Conservation (phyloP, 2,329 filamentous ascomycete genomes). For the Aureobasidium sp. region DNA sequence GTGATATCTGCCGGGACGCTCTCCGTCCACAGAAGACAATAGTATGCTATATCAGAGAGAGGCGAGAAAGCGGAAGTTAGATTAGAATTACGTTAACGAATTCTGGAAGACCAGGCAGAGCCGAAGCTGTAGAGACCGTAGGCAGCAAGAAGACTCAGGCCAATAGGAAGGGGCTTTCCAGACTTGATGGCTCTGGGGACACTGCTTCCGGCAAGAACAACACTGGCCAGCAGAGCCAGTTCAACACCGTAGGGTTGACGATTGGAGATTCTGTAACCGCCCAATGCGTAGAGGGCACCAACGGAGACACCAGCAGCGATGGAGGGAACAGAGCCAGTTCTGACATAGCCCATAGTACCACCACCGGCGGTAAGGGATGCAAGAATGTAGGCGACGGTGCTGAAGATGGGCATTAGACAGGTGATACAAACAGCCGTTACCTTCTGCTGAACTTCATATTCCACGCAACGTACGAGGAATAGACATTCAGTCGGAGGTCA, state of each 20-base stretch:
- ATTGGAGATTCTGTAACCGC: slow-evolving; percentile 71
- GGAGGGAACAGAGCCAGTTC: slow-evolving; percentile 79
- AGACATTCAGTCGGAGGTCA: no score
- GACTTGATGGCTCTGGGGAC: slow-evolving; percentile 80
- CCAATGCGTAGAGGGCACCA: slow-evolving; percentile 69
- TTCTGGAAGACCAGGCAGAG: slow-evolving; percentile 44
- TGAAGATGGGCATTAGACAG: background rate
- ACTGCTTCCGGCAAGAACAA: slow-evolving; percentile 75
- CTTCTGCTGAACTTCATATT: no score
- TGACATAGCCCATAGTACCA: slow-evolving; percentile 77
- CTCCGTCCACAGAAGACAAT: background rate
- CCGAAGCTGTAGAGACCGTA: slow-evolving; percentile 78
- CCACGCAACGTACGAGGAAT: no score
- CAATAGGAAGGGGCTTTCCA: slow-evolving; percentile 75
- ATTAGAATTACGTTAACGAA: background rate
- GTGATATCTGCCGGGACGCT: background rate
- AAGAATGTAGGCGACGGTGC: slow-evolving; percentile 63
- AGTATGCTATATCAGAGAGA: background rate
- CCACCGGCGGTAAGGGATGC: slow-evolving; percentile 77
- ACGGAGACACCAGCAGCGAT: slow-evolving; percentile 79
- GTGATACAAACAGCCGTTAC: no score
- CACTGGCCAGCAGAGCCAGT: slow-evolving; percentile 76
- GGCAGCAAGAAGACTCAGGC: slow-evolving; percentile 68
- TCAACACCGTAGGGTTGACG: slow-evolving; percentile 76
- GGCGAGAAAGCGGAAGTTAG: no score